Evolutionary conservation across 1,139 yeast species (phyloP), one percentile per base, ranked within the genome.

Genomic region (Hyphopichia buzzinii): DNA sequence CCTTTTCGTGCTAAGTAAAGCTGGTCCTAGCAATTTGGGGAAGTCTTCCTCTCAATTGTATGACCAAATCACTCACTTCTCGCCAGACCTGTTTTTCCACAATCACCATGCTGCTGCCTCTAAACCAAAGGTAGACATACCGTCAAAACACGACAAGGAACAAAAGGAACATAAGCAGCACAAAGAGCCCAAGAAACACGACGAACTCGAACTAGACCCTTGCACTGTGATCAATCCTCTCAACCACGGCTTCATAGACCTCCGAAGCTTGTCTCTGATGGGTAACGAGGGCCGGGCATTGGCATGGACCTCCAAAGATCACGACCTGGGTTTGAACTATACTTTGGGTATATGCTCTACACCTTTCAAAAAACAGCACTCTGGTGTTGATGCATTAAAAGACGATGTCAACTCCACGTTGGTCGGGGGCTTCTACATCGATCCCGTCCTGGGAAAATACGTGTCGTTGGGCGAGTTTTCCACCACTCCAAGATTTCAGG

Each of bases 261-360:
- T 80, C 28, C 55, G 79, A 14, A 74, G 74, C 5, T 55, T 80
- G 25, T 73, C 82, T 1, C 55, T 77, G 2, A 28, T 56, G 1
- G 65, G 67, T 1, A 56, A 60, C 34, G 77, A 73, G 17, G 75
- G 73, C 1, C 62, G 58, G 36, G 58, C 73, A 0, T 57, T 70
- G 31, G 74, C 80, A 5, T 87, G 92, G 88, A 61, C 70, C 31
- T 79, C 90, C 3, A 72, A 73, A 41, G 95, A 95, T 0, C 74
- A 73, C 52, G 95, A 84, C 47, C 77, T 77, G 47, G 82, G 83
- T 14, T 71, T 69, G 37, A 89, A 89, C 57, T 89, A 81, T 60
- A 84, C 96, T 1, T 49, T 89, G 29, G 92, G 94, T 8, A 69
- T 89, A 3, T 89, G 97, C 52, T 77, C 89, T 6, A 67, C 81